Evolutionary conservation across 805 yeast genomes (phyloP), one percentile per base, ranked within the genome.

Genomic region (Yamadazyma endophytica): DNA sequence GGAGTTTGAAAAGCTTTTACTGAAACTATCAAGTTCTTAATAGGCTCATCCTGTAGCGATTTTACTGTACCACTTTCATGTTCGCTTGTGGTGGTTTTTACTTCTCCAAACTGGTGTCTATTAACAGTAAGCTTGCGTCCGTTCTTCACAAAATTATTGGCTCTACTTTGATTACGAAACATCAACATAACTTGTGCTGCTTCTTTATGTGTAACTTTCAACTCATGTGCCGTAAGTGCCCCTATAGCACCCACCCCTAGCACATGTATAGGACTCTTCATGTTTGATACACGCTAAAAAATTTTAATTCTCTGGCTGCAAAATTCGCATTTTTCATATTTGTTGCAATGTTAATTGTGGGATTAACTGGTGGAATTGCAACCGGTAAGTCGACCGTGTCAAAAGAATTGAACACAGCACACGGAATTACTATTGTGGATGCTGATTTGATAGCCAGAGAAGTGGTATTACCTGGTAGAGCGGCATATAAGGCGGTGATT

Each of bases 301-400:
- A n/a, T n/a, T n/a, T n/a, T n/a, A n/a, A n/a, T n/a, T n/a, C n/a
- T n/a, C n/a, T n/a, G n/a, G n/a, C n/a, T n/a, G n/a, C n/a, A n/a
- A 77, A 54, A 16, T 58, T 56, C 12, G 77, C 62, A 29, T 73
- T 70, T 40, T 68, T 72, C 60, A 77, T 70, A 47, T 76, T 77
- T 21, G 79, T 67, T 42, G 75, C 75, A 23, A 90, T 92, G 98
- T 71, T 92, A 26, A 71, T 92, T 19, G 73, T 92, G 5, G 99
- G 99, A 1, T 71, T 92, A n/a, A 92, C 98, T 0, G 99, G 99
- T 2, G 96, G 97, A 2, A 92, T 92, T 29, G 96, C 96, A 4
- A 73, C 92, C n/a, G 99, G 99, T 3, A 92, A 92, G 50, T 82
- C 95, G 13, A 90, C 97, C 0, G 97, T 85, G 0, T 85, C 96